Conservation (phyloP, 2,329 filamentous ascomycete species). For the Laburnicola sp. region DNA sequence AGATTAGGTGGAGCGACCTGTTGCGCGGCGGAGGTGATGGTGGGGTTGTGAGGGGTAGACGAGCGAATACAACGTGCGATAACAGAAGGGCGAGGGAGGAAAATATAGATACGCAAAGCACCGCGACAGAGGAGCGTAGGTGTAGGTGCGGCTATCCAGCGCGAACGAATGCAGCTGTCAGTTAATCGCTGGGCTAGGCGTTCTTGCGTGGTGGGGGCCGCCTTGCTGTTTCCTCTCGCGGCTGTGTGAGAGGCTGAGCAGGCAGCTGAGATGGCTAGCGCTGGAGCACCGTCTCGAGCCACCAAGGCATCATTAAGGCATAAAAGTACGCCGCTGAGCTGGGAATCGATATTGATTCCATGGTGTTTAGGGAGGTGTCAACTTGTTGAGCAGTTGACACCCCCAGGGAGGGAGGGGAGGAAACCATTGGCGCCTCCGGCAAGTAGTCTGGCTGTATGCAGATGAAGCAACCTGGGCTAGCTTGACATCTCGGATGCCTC, state of each 20-base stretch:
- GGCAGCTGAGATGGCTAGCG: conserved; percentile 3
- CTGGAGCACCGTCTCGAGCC: background rate
- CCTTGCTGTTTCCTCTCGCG: conserved; percentile 1
- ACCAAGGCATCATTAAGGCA: too few relatives aligned
- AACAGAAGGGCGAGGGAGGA: conserved; percentile 14
- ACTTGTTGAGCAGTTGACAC: too few relatives aligned
- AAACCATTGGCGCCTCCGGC: too few relatives aligned
- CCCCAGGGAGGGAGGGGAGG: too few relatives aligned
- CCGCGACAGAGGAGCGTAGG: background rate
- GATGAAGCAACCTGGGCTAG: too few relatives aligned
- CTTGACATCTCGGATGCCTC: too few relatives aligned
- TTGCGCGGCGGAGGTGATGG: conserved; percentile 32
- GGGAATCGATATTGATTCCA: too few relatives aligned
- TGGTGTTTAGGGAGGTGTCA: too few relatives aligned
- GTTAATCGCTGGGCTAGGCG: conserved; percentile 8
- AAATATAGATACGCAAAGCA: background rate
- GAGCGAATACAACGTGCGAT: conserved; percentile 24
- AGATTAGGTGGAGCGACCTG: conserved; percentile 34
- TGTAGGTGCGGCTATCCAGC: background rate
- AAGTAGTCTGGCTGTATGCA: too few relatives aligned
- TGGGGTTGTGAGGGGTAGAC: conserved; percentile 34
- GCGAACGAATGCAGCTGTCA: conserved; percentile 4
- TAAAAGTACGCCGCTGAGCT: too few relatives aligned
- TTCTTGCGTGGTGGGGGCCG: conserved; percentile 8
- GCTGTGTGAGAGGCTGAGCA: conserved; percentile 1